Percentiles rank a stretch among this genome's conserved stretches.
Conservation (phyloP, 495 filamentous ascomycete genomes). For the Podospora didyma region DNA sequence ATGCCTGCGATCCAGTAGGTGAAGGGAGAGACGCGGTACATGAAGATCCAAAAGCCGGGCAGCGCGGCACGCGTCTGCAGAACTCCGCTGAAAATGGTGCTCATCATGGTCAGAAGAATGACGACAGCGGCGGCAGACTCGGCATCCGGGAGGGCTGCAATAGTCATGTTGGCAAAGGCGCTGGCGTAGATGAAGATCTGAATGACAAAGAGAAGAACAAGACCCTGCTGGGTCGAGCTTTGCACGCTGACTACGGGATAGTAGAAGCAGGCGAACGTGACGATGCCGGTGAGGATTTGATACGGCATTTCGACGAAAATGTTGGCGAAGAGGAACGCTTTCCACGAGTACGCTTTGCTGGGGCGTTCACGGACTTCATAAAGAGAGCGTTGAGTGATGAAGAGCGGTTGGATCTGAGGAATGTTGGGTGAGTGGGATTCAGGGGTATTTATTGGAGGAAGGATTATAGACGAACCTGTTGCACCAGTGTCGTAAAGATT, state of each 20-base stretch:
- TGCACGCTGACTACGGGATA: conserved; percentile 54
- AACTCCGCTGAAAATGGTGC: conserved; percentile 48
- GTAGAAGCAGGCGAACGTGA: conserved; percentile 62
- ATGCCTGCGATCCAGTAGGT: conserved; percentile 59
- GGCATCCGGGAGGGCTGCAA: conserved; percentile 59
- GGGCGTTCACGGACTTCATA: conserved; percentile 68
- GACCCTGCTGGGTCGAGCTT: conserved; percentile 48
- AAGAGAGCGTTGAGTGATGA: conserved; percentile 59
- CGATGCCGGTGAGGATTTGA: conserved; percentile 54
- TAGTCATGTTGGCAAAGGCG: conserved; percentile 63
- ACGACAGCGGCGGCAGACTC: conserved; percentile 61
- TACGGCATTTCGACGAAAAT: conserved; percentile 74
- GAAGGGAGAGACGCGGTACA: conserved; percentile 65
- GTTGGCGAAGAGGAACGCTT: conserved; percentile 62
- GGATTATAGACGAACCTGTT: conserved; percentile 35
- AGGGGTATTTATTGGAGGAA: no score
- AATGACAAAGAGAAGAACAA: conserved; percentile 56
- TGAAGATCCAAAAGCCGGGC: conserved; percentile 70
- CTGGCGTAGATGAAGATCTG: conserved; percentile 56
- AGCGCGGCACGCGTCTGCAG: conserved; percentile 41
- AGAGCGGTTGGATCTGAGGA: conserved; percentile 57
- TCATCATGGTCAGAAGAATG: conserved; percentile 59
- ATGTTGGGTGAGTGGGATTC: no score
- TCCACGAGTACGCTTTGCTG: conserved; percentile 69
- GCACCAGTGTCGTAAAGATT: conserved; percentile 57